Conservation (phyloP, 306 rosid genomes). For the Clitoria ternatea region DNA sequence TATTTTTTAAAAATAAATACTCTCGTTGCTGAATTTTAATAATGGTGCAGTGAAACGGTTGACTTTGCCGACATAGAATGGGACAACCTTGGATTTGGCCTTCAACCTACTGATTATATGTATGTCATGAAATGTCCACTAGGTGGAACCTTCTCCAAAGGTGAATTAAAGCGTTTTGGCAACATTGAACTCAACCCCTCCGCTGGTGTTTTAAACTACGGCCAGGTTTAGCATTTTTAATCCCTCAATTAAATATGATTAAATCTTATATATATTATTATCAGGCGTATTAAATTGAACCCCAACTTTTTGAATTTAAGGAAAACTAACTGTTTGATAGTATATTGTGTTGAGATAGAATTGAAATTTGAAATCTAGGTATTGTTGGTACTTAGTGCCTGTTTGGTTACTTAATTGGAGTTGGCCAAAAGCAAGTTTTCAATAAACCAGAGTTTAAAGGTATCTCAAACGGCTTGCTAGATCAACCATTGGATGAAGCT, state of each 20-base stretch:
- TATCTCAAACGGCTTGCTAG: no score
- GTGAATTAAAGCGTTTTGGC: constrained; percentile 83
- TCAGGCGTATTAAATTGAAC: neutral
- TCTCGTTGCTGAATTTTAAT: neutral
- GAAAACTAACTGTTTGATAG: neutral
- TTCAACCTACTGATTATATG: constrained; percentile 84
- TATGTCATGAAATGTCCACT: constrained; percentile 64
- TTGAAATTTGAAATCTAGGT: constrained; percentile 8
- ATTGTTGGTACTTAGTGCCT: no score
- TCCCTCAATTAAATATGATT: no score
- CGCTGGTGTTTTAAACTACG: constrained; percentile 88
- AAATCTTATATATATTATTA: neutral
- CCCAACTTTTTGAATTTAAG: neutral
- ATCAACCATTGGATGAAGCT: no score
- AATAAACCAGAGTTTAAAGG: no score
- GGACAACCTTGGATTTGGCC: constrained; percentile 87
- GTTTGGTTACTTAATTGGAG: no score
- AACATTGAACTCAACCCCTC: constrained; percentile 88
- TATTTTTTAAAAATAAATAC: neutral
- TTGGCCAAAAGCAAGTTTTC: no score
- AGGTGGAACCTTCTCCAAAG: constrained; percentile 63
- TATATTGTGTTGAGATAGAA: neutral
- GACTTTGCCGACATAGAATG: constrained; percentile 75
- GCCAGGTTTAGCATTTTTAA: constrained; percentile 83
- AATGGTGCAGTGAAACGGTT: constrained; percentile 30